These are phyloP conservation scores for Bryoerythrophyllum caledonicum DNA, from an alignment of 225 moss, liverwort and hornwort genomes.

Conservation along the genomic window DNA sequence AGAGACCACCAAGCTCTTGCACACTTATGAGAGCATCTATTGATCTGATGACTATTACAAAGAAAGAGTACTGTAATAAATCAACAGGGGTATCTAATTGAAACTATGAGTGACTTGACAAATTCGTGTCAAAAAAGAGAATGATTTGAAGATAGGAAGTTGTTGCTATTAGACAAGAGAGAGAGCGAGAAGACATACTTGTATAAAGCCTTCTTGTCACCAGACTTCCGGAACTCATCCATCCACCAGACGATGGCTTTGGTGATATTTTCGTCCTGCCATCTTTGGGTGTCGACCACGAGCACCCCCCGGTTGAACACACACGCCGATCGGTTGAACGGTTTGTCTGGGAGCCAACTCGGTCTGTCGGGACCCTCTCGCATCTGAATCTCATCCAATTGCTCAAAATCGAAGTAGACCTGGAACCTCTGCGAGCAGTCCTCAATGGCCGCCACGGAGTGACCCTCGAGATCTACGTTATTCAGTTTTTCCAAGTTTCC, in stretches of 20 bases:
- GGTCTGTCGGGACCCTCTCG: conserved; percentile 40
- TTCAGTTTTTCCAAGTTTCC: conserved; percentile 78
- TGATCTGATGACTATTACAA: no score
- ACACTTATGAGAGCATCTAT: no score
- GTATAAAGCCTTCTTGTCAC: conserved; percentile 58
- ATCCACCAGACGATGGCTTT: conserved; percentile 92
- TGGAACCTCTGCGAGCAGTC: conserved; percentile 86
- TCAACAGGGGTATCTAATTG: no score
- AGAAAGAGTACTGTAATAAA: no score
- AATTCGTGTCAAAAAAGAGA: neutral
- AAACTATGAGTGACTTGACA: no score
- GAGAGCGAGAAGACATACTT: conserved; percentile 38
- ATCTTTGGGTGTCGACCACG: conserved; percentile 64
- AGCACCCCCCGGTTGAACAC: conserved; percentile 87
- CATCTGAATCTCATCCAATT: conserved; percentile 61
- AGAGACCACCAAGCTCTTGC: no score
- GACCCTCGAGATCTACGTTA: conserved; percentile 59
- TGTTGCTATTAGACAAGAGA: neutral
- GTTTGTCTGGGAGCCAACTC: conserved; percentile 60
- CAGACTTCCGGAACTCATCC: conserved; percentile 63
- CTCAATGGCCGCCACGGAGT: conserved; percentile 79
- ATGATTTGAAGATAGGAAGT: neutral
- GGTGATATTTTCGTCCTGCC: conserved; percentile 74
- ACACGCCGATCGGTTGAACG: conserved; percentile 63
- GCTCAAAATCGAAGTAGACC: conserved; percentile 76